phyloP scores from a whole-genome alignment of 345 rosid species.

The Brassica incana region DNA sequence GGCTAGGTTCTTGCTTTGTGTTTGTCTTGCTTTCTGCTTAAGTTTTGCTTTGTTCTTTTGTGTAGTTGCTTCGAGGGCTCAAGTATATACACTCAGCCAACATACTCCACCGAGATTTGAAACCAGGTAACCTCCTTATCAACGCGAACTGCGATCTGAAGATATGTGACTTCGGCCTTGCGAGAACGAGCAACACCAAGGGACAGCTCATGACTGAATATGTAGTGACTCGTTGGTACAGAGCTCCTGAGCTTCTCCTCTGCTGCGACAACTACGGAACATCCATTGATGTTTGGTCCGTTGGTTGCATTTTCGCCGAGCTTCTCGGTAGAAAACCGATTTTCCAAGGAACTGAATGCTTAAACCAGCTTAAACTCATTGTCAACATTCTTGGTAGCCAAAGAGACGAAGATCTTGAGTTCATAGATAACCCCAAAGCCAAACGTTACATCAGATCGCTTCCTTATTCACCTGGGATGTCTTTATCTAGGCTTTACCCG shows the following conservation, averaged over 20 bases:
- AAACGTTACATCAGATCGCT: not conserved
- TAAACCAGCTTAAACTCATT: not conserved
- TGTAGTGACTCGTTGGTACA: not conserved
- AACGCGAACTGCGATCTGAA: not conserved
- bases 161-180: not conserved
- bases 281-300: not conserved
- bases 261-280: not conserved
- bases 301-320: not conserved
- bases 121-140: not conserved
- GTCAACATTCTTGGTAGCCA: not conserved
- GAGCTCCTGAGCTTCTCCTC: not conserved
- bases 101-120: not conserved
- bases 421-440: not conserved
- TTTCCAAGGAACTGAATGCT: not conserved
- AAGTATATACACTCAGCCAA: not conserved
- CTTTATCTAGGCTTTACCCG: not conserved
- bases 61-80: not conserved
- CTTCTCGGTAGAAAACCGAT: not conserved
- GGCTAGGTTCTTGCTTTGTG: not conserved
- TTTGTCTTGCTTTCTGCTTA: not conserved
- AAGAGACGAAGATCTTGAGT: not conserved
- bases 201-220: not conserved
- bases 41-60: not conserved
- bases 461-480: not conserved
- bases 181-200: not conserved